Evolutionary conservation across 1,284 basidiomycete genomes (phyloP).

Genomic region (Puccinia brachypodii): DNA sequence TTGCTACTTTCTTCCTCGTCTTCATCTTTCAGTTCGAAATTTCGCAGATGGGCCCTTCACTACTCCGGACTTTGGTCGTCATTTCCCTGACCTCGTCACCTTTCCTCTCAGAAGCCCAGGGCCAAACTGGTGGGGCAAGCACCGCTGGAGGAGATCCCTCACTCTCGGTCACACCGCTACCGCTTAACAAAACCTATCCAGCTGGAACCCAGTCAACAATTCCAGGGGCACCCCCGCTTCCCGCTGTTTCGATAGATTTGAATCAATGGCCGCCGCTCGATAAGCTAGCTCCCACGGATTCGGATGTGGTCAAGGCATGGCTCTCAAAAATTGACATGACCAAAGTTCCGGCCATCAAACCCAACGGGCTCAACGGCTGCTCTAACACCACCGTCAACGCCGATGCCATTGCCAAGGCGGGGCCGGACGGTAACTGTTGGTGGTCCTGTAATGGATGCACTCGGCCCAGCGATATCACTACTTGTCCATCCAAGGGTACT

Average conservation of each 20-base stretch:
- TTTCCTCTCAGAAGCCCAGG: background rate
- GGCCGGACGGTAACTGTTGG: conserved; percentile 70
- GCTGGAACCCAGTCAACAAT: conserved; percentile 31
- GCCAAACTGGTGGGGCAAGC: background rate
- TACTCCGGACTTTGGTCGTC: conserved; percentile 15
- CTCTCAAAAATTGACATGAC: conserved; percentile 66
- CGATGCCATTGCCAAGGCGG: conserved; percentile 67
- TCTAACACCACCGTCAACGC: conserved; percentile 64
- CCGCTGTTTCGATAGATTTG: background rate
- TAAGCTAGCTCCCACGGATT: conserved; percentile 67
- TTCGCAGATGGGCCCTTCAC: conserved; percentile 1
- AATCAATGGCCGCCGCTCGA: conserved; percentile 70
- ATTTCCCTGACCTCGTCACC: conserved; percentile 4
- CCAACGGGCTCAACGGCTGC: conserved; percentile 67
- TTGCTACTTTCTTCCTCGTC: background rate
- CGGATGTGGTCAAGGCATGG: conserved; percentile 71
- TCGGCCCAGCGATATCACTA: conserved; percentile 69
- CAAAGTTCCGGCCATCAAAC: conserved; percentile 64
- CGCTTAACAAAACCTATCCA: conserved; percentile 2
- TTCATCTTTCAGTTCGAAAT: background rate
- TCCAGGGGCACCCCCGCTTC: conserved; percentile 30
- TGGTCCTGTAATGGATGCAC: conserved; percentile 83
- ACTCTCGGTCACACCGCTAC: background rate
- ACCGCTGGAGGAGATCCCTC: background rate
- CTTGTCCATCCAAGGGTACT: conserved; percentile 74